These are phyloP conservation scores for Fagopyrum tataricum DNA, from an alignment of 148 eudicot genomes.

Conservation along the genomic window DNA sequence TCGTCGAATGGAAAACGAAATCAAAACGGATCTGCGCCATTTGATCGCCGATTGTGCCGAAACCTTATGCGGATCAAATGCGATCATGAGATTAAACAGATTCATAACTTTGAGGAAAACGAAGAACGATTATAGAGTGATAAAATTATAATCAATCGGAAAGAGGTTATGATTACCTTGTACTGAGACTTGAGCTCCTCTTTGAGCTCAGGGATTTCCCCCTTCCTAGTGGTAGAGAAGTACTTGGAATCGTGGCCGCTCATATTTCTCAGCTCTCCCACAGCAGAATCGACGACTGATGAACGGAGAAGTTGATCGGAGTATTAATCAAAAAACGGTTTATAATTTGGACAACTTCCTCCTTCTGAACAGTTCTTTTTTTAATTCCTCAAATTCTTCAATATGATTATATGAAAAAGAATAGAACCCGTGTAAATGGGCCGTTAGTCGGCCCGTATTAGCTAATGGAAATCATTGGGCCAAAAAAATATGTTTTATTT, in stretches of 20 bases:
- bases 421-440: no score
- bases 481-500: no score
- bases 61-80: not conserved
- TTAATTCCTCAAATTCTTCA: no score
- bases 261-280: conserved; percentile 30
- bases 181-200: conserved; percentile 99
- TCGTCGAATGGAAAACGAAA: not conserved
- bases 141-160: not conserved
- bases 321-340: not conserved
- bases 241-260: conserved; percentile 99
- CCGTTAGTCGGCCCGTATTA: no score
- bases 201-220: conserved; percentile 95
- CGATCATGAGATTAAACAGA: not conserved
- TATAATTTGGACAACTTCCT: no score
- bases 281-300: not conserved
- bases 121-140: no score
- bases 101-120: not conserved
- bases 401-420: no score
- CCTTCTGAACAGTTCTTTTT: no score
- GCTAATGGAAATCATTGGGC: no score
- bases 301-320: conserved; percentile 9
- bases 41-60: not conserved
- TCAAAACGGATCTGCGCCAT: conserved; percentile 25
- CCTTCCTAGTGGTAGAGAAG: conserved; percentile 98
- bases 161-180: conserved; percentile 42